Evolutionary conservation across 2,329 filamentous ascomycete genomes (phyloP).

Genomic region (Didymella arachidicola): DNA sequence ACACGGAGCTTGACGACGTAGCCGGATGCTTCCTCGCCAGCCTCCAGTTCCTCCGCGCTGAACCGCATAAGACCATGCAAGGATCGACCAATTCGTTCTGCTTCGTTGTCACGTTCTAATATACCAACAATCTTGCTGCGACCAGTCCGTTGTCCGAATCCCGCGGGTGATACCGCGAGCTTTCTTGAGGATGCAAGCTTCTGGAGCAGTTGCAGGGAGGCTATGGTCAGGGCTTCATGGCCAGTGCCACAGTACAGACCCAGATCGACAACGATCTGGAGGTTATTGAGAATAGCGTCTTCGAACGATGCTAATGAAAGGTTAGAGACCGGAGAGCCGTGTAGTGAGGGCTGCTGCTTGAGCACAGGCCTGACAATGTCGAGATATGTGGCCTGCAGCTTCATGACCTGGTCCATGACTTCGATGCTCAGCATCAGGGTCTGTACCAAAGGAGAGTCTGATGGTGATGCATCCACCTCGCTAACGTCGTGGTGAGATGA

Average conservation of each 20-base stretch:
- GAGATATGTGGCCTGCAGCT: constrained; percentile 88
- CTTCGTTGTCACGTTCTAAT: constrained; percentile 81
- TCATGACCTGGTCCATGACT: constrained; percentile 81
- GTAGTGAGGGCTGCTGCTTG: constrained; percentile 68
- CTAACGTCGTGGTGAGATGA: constrained; percentile 78
- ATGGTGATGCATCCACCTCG: constrained; percentile 74
- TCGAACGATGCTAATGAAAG: constrained; percentile 87
- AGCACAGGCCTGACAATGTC: constrained; percentile 85
- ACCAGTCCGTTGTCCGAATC: constrained; percentile 67
- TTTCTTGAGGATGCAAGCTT: constrained; percentile 85
- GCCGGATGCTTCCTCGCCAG: constrained; percentile 71
- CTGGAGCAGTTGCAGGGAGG: constrained; percentile 81
- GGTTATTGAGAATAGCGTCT: constrained; percentile 83
- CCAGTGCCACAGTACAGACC: constrained; percentile 87
- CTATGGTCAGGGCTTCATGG: constrained; percentile 79
- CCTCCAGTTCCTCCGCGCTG: constrained; percentile 74
- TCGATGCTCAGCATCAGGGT: constrained; percentile 82
- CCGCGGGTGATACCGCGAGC: constrained; percentile 74
- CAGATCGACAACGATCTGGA: constrained; percentile 80
- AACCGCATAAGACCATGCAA: constrained; percentile 73
- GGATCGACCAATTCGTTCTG: constrained; percentile 78
- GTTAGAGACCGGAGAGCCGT: constrained; percentile 71
- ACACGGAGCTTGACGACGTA: constrained; percentile 86
- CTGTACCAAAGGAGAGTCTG: constrained; percentile 81
- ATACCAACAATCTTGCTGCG: constrained; percentile 87